phyloP scores from a whole-genome alignment of 495 filamentous ascomycete species.

The Extremus antarcticus region DNA sequence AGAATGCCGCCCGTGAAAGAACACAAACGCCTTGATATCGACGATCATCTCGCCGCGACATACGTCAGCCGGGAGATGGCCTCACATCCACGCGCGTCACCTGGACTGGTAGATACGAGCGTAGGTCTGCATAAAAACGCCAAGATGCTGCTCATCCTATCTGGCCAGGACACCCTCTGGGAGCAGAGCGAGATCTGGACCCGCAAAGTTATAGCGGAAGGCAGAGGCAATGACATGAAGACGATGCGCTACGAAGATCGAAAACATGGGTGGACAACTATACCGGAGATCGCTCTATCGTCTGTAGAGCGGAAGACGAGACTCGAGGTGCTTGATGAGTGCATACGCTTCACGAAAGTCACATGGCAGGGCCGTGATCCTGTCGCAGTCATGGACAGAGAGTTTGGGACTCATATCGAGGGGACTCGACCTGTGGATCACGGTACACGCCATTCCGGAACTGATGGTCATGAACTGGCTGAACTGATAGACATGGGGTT shows the following conservation, averaged over 20 bases:
- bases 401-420: neutral
- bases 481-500: neutral
- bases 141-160: conserved; percentile 28
- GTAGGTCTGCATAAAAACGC: conserved; percentile 22
- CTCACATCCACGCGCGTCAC: conserved; percentile 17
- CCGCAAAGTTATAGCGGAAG: conserved; percentile 17
- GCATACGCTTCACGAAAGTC: conserved; percentile 9
- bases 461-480: neutral
- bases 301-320: conserved; percentile 25
- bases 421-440: neutral
- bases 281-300: conserved; percentile 23
- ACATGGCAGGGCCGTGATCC: conserved; percentile 12
- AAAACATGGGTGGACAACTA: conserved; percentile 31
- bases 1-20: conserved; percentile 6
- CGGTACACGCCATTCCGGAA: neutral
- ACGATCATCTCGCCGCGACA: conserved; percentile 11
- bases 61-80: conserved; percentile 17
- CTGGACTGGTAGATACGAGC: conserved; percentile 22
- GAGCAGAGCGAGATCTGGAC: conserved; percentile 29
- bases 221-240: conserved; percentile 19
- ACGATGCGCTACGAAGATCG: conserved; percentile 24
- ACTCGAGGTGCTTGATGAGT: conserved; percentile 18
- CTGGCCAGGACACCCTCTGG: conserved; percentile 26
- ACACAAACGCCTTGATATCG: conserved; percentile 11
- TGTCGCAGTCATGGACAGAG: conserved; percentile 5